A percentile compares a stretch with the other conserved stretches of the same genome.
phyloP scores from a whole-genome alignment of 805 yeast species.

The Candida pseudofarinosa region DNA sequence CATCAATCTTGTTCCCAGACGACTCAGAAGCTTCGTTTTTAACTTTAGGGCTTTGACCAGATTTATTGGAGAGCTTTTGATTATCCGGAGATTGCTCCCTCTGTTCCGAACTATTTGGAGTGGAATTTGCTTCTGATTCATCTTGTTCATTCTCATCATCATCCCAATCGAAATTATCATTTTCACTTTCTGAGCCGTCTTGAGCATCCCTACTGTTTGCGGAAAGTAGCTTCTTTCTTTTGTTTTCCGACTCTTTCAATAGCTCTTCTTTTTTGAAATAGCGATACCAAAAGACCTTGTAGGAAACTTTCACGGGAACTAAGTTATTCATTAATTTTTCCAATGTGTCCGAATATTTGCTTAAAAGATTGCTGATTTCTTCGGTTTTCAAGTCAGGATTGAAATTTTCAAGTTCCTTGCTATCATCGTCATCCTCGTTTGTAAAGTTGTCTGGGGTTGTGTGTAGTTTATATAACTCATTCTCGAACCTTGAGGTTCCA shows the following conservation, averaged over 20 bases:
- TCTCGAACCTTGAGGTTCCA: conserved; percentile 37
- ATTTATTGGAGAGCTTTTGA: too few relatives aligned
- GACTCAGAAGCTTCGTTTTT: neutral
- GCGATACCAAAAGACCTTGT: conserved; percentile 68
- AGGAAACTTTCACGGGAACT: conserved; percentile 62
- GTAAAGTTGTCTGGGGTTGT: conserved; percentile 23
- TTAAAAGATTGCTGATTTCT: conserved; percentile 47
- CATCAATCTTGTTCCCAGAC: neutral
- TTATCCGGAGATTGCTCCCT: too few relatives aligned
- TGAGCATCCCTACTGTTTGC: conserved; percentile 16
- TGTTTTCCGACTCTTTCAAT: conserved; percentile 58
- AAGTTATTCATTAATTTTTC: conserved; percentile 51
- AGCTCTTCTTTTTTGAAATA: conserved; percentile 54
- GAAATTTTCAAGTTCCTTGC: conserved; percentile 24
- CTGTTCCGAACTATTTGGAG: too few relatives aligned
- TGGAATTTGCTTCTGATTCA: conserved; percentile 20
- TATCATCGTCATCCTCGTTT: conserved; percentile 13
- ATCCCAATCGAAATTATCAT: conserved; percentile 50
- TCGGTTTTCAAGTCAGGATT: conserved; percentile 45
- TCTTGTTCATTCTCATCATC: conserved; percentile 37
- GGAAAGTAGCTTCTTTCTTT: conserved; percentile 59
- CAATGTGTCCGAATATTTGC: conserved; percentile 46
- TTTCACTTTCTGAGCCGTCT: conserved; percentile 38
- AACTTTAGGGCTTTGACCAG: conserved; percentile 5
- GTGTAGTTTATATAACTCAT: conserved; percentile 37